Conservation (phyloP, 208 protist species). For the Leptomonas pyrrhocoris region DNA sequence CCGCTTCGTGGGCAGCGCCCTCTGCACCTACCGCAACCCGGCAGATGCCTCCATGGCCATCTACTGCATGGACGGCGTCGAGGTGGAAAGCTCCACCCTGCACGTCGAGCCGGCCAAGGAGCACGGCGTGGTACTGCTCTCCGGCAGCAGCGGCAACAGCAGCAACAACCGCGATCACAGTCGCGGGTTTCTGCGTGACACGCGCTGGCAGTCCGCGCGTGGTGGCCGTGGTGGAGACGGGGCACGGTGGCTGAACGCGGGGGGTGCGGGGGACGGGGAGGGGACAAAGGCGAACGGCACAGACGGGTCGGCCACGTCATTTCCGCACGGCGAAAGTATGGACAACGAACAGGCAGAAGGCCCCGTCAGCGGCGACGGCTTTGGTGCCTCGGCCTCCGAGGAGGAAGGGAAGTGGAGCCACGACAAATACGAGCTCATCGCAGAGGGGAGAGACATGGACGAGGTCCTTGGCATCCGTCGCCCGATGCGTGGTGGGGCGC, state of each 20-base stretch:
- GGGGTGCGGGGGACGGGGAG: neutral
- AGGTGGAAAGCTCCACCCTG: constrained; percentile 65
- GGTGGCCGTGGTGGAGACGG: constrained; percentile 15
- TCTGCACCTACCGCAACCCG: constrained; percentile 90
- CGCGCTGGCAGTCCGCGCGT: constrained; percentile 20
- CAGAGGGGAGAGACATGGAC: constrained; percentile 59
- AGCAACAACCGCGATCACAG: constrained; percentile 23
- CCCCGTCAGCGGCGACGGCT: neutral
- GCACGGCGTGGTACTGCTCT: constrained; percentile 84
- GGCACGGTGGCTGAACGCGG: constrained; percentile 9
- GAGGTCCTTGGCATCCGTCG: constrained; percentile 50
- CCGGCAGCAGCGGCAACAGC: constrained; percentile 21
- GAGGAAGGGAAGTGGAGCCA: constrained; percentile 63
- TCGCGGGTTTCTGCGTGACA: constrained; percentile 38
- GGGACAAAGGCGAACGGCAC: neutral
- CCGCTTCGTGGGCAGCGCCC: constrained; percentile 79
- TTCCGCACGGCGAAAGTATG: neutral
- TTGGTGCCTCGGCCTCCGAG: constrained; percentile 3
- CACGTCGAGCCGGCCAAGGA: constrained; percentile 73
- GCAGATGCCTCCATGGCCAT: constrained; percentile 82
- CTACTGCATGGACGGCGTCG: constrained; percentile 72
- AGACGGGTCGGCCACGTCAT: neutral
- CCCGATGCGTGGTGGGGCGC: constrained; percentile 29
- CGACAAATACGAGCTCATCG: constrained; percentile 73
- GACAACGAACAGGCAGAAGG: neutral